Evolutionary conservation across 2,329 filamentous ascomycete genomes (phyloP), one percentile per base, ranked within the genome.

Genomic region (Penicillium fuscoglaucum): DNA sequence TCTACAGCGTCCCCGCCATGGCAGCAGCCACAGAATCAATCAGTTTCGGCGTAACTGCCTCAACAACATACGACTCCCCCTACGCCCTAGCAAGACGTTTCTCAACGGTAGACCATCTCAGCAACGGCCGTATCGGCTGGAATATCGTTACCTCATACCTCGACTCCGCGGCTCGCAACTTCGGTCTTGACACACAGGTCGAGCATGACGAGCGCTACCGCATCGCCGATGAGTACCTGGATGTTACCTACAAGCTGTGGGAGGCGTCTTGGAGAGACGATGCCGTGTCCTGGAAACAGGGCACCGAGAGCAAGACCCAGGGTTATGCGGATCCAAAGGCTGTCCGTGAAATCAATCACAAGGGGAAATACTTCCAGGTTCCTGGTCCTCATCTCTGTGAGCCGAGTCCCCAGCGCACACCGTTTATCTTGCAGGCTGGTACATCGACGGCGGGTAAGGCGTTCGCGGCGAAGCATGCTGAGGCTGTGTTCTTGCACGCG

Each of bases 1-100:
- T 76, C 15, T 75, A 74, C 57, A 70, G 70, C 28, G 72, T 82
- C 13, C 72, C 80, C 0, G 79, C 79, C 2, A 76, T 82, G 75
- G 78, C 79, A 7, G 73, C 79, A 5, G 76, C 74, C 3, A 80
- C 80, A 0, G 75, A 79, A 60, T 76, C 74, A 21, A 70, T 83
- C 55, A 73, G 80, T 0, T 80, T 84, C 4, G 82, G 80, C 0
- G 79, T 82, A 1, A 84, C 82, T 0, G 82, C 82, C 0, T 82
- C 80, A 0, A 83, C 81, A 0, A 84, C 82, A 0, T 84, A 83
- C 52, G 82, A 84, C 24, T 75, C 81, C 50, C 81, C 82, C 5
- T 84, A 83, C 46, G 81, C 83, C 49, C 76, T 84, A 9, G 82
- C 82, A 1, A 75, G 82, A 2, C 79, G 81, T 2, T 82, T 84